Conservation (phyloP, 2,329 filamentous ascomycete genomes). For the Monilinia fructigena region DNA sequence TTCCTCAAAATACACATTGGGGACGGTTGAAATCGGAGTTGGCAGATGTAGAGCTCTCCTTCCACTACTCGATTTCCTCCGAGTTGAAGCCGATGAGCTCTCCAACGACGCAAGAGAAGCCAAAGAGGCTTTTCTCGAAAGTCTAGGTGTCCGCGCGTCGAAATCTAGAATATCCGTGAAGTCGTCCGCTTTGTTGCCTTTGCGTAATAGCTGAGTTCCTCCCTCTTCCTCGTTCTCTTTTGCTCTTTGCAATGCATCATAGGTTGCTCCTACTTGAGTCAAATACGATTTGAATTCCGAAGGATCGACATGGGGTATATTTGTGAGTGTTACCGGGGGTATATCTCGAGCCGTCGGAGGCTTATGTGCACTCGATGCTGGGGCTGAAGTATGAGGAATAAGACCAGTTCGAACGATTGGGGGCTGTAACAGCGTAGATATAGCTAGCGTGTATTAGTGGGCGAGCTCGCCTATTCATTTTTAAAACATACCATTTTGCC, state of each 20-base stretch:
- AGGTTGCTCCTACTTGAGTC: slow-evolving; percentile 78
- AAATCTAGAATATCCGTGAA: slow-evolving; percentile 44
- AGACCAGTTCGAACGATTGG: slow-evolving; percentile 88
- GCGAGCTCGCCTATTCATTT: background rate
- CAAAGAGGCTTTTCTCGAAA: slow-evolving; percentile 44
- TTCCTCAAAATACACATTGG: slow-evolving; percentile 89
- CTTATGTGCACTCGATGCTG: slow-evolving; percentile 69
- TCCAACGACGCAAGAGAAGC: slow-evolving; percentile 43
- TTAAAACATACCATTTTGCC: slow-evolving; percentile 68
- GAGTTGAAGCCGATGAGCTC: slow-evolving; percentile 40
- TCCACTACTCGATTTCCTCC: slow-evolving; percentile 51
- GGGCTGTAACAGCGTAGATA: slow-evolving; percentile 88
- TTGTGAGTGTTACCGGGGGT: slow-evolving; percentile 86
- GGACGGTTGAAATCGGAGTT: slow-evolving; percentile 89
- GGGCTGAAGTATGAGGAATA: slow-evolving; percentile 71
- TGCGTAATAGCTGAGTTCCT: slow-evolving; percentile 38
- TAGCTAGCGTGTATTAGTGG: slow-evolving; percentile 55
- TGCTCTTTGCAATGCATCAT: slow-evolving; percentile 82
- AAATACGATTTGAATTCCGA: slow-evolving; percentile 83
- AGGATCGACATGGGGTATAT: slow-evolving; percentile 76
- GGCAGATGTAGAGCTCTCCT: slow-evolving; percentile 67
- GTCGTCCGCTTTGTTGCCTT: slow-evolving; percentile 42
- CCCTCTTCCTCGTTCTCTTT: slow-evolving; percentile 73
- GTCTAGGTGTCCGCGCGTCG: slow-evolving; percentile 27
- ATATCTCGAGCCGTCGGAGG: slow-evolving; percentile 87